These are phyloP conservation scores for Ceratobasidium sp. DNA, from an alignment of 1,284 basidiomycete genomes.

Conservation along the genomic window DNA sequence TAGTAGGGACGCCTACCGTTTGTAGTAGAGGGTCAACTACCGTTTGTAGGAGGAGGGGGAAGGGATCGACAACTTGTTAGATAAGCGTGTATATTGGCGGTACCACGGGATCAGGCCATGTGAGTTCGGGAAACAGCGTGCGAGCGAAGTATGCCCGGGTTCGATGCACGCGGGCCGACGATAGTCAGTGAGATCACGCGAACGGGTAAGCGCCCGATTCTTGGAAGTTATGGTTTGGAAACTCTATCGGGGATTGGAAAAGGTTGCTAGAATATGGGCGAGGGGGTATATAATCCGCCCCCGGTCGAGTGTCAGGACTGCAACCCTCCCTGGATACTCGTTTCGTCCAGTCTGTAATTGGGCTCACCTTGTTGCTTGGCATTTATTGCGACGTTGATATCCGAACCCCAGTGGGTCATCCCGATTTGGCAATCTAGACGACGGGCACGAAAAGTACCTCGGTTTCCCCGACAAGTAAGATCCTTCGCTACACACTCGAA, in stretches of 20 bases:
- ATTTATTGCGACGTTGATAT: constrained; percentile 15
- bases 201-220: not conserved
- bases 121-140: constrained; percentile 23
- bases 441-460: constrained; percentile 23
- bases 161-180: constrained; percentile 4
- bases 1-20: not conserved
- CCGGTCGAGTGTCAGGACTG: not conserved
- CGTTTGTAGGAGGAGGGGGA: not conserved
- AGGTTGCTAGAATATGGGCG: not conserved
- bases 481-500: not conserved
- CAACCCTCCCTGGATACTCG: constrained; percentile 1
- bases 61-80: constrained; percentile 13
- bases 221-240: not conserved
- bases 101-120: constrained; percentile 22
- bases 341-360: not conserved
- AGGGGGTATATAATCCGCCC: not conserved
- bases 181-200: constrained; percentile 6
- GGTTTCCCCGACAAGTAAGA: constrained; percentile 15
- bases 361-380: not conserved
- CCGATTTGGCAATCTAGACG: not conserved
- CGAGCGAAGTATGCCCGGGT: constrained; percentile 30
- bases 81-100: constrained; percentile 19
- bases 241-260: not conserved
- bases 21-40: not conserved
- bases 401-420: not conserved